These are phyloP conservation scores for Gossypium rotundifolium DNA, from an alignment of 345 rosid genomes.

Conservation along the genomic window DNA sequence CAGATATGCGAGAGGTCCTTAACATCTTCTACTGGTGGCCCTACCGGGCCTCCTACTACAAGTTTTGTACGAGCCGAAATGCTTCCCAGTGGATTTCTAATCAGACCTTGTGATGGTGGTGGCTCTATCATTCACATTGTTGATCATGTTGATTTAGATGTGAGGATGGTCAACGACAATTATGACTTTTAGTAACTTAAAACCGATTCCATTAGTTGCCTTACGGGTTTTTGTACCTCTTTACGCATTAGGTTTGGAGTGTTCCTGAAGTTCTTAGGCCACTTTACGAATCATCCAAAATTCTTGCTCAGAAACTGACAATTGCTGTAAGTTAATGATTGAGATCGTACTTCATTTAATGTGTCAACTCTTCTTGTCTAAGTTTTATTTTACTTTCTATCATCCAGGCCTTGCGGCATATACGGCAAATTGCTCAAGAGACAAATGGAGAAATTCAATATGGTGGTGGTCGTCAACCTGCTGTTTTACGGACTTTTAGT, in stretches of 20 bases:
- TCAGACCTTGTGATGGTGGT: conserved; percentile 95
- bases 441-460: conserved; percentile 88
- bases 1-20: conserved; percentile 95
- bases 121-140: conserved; percentile 92
- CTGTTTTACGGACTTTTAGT: conserved; percentile 88
- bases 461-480: conserved; percentile 93
- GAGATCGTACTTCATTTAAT: background rate
- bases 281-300: conserved; percentile 86
- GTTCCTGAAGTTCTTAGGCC: conserved; percentile 97
- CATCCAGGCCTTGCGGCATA: conserved; percentile 72
- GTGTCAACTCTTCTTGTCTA: background rate
- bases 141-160: conserved; percentile 94
- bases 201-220: background rate
- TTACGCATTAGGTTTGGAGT: conserved; percentile 57
- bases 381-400: background rate
- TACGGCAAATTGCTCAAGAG: conserved; percentile 88
- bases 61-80: conserved; percentile 81
- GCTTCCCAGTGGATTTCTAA: conserved; percentile 87
- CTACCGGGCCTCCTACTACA: conserved; percentile 67
- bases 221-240: background rate
- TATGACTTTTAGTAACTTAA: background rate
- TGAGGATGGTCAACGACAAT: conserved; percentile 28
- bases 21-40: conserved; percentile 76
- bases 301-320: conserved; percentile 92
- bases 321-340: conserved; percentile 53